Evolutionary conservation across 106 monocot genomes (phyloP).

Genomic region (Allium cepa): DNA sequence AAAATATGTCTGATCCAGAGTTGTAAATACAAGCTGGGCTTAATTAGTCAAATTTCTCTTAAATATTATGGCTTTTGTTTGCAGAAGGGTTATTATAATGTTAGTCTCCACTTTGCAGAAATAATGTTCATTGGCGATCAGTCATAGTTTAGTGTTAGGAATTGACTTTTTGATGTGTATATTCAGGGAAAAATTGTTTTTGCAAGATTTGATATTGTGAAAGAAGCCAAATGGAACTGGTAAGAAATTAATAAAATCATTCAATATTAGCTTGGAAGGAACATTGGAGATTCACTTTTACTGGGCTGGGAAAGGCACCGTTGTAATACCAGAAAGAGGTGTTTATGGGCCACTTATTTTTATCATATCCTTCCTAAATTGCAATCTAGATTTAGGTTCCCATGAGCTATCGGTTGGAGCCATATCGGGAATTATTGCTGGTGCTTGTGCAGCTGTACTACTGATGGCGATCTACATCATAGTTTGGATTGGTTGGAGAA

Average conservation of each 20-base stretch:
- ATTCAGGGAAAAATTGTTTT: neutral
- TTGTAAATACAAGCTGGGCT: no score
- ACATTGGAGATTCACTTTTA: neutral
- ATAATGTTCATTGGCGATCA: no score
- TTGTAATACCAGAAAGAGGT: neutral
- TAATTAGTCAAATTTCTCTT: no score
- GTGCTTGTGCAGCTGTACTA: neutral
- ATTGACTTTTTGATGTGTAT: no score
- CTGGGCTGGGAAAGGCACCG: neutral
- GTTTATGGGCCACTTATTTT: neutral
- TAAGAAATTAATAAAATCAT: neutral
- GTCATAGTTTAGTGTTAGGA: no score
- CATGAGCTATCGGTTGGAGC: neutral
- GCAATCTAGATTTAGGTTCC: neutral
- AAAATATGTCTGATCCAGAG: no score
- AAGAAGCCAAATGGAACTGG: neutral
- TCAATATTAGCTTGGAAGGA: neutral
- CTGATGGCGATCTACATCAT: neutral
- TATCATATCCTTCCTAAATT: neutral
- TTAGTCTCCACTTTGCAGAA: no score
- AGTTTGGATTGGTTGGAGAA: neutral
- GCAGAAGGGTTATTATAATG: no score
- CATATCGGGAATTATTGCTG: neutral
- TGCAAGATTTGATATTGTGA: neutral
- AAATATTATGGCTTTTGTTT: no score